These are phyloP conservation scores for Saksenaea vasiformis DNA, from an alignment of 371 early-diverging fungal species.

Conservation along the genomic window DNA sequence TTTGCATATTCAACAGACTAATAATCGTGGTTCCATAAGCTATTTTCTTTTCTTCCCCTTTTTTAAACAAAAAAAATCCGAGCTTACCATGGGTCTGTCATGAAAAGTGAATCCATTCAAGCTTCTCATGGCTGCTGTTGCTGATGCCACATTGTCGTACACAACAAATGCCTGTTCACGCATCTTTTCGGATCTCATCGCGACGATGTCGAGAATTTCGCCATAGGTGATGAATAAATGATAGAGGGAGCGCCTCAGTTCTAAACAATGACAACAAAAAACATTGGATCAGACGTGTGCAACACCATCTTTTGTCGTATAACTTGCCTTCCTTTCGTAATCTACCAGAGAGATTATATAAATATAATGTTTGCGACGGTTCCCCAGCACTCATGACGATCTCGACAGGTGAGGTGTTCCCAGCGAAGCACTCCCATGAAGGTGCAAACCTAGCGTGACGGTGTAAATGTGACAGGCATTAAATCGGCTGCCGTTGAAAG, in stretches of 20 bases:
- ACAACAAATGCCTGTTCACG: conserved; percentile 97
- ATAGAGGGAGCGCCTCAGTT: conserved; percentile 72
- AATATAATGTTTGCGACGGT: neutral
- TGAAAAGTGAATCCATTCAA: conserved; percentile 80
- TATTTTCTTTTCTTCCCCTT: neutral
- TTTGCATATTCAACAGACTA: conserved; percentile 66
- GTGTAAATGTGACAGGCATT: neutral
- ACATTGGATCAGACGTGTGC: neutral
- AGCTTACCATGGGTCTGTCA: conserved; percentile 72
- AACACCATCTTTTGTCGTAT: neutral
- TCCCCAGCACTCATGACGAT: conserved; percentile 4
- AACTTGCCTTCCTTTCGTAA: neutral
- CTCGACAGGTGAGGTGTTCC: neutral
- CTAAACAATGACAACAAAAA: conserved; percentile 38
- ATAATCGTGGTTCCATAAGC: neutral
- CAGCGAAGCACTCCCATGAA: neutral
- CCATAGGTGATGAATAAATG: conserved; percentile 82
- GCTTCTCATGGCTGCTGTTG: conserved; percentile 74
- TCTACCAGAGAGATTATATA: neutral
- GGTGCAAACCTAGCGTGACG: neutral
- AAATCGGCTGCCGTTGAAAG: no score
- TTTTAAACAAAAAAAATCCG: neutral
- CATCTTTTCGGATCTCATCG: conserved; percentile 75
- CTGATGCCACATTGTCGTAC: conserved; percentile 75
- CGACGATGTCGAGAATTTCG: conserved; percentile 85